Evolutionary conservation across 345 rosid species (phyloP), one percentile per base, ranked within the genome.

Genomic region (Hypericum perforatum): DNA sequence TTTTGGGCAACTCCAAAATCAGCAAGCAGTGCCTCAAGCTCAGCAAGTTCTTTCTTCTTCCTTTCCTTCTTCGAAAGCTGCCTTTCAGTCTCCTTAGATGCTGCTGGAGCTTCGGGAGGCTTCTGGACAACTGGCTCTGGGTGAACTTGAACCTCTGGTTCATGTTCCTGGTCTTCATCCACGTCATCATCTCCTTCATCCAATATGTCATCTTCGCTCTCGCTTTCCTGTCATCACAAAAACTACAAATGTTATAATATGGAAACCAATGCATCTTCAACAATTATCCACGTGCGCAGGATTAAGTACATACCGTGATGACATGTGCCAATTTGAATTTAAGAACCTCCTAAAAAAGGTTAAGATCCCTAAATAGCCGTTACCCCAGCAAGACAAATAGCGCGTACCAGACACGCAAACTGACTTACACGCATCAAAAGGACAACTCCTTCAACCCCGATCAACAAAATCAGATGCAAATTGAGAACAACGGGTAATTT

Each of bases 21-120:
- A 61, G 95, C 97, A 37, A 89, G 71, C 69, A 89, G 67, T 43
- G 91, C 97, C 45, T 89, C 97, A 52, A 89, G 91, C 71, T 89
- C 97, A 13, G 70, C 95, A 70, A 89, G 95, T 62, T 79, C 97
- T 63, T 89, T 85, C 70, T 82, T 89, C 63, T 85, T 89, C 73
- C 61, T 70, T 76, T 89, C 97, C 69, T 85, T 89, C 68, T 89
- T 89, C 1, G 97, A 85, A 57, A 89, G 97, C 45, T 89, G 95
- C 61, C 82, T 89, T 57, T 85, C 97, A 56, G 89, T 45, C 60
- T 89, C 95, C 68, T 81, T 89, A 11, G 74, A 75, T 32, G 64
- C 70, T 11, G 65, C 69, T 67, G 82, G 67, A 68, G 51, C 76
- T 67, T 71, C 86, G 53, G 78, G 64, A 56, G 72, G 53, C 67